Percentiles rank a stretch among this genome's conserved stretches.
These are phyloP conservation scores for Lodderomyces orthopsilosis DNA, from an alignment of 1,139 yeast genomes.

Conservation along the genomic window DNA sequence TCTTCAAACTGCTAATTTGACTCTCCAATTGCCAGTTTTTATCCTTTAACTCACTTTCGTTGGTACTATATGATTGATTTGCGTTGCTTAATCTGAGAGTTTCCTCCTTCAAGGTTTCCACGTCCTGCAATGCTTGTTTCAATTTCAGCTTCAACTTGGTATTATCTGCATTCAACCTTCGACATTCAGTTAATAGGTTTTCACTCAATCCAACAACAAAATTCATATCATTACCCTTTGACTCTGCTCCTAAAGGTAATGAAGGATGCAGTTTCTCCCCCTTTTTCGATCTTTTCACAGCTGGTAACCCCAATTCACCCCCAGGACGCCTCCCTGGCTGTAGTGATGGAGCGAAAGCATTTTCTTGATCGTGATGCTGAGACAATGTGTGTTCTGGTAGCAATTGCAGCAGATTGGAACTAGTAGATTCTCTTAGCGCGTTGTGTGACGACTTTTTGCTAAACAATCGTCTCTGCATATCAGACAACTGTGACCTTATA, in stretches of 20 bases:
- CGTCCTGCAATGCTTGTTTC: conserved; percentile 42
- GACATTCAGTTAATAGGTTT: conserved; percentile 71
- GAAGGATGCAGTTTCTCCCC: conserved; percentile 20
- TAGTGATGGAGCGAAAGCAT: conserved; percentile 13
- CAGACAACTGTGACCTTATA: conserved; percentile 58
- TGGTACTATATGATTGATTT: conserved; percentile 25
- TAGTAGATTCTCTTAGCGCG: conserved; percentile 17
- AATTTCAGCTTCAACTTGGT: conserved; percentile 46
- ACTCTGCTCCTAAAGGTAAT: conserved; percentile 42
- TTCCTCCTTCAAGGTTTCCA: conserved; percentile 37
- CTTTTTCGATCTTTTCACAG: conserved; percentile 1
- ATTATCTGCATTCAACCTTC: conserved; percentile 72
- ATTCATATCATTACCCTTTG: conserved; percentile 63
- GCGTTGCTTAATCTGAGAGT: conserved; percentile 30
- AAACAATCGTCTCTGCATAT: conserved; percentile 55
- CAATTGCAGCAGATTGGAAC: conserved; percentile 9
- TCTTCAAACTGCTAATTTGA: conserved; percentile 48
- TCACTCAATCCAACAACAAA: conserved; percentile 85
- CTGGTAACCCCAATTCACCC: conserved; percentile 5
- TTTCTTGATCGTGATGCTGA: conserved; percentile 19
- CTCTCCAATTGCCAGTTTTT: conserved; percentile 79
- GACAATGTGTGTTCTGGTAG: conserved; percentile 2
- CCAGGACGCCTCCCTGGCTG: conserved; percentile 15
- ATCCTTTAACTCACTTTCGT: conserved; percentile 56
- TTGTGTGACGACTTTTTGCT: conserved; percentile 24